phyloP scores from a whole-genome alignment of 2,329 filamentous ascomycete genomes.

The Dactylellina drechsleri region DNA sequence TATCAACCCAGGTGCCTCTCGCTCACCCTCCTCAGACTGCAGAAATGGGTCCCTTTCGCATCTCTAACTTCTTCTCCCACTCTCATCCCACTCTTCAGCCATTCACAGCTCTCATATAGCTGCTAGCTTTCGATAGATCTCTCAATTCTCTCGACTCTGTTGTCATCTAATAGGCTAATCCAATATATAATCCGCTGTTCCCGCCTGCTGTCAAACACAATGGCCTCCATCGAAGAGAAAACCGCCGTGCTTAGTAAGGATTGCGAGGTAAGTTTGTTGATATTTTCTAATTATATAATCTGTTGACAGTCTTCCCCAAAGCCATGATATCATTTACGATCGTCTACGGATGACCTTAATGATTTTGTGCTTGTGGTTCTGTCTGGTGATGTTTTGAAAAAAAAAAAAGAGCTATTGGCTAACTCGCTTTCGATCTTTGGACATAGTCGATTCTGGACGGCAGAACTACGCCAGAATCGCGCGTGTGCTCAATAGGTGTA shows the following conservation, averaged over 20 bases:
- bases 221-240: conserved; percentile 51
- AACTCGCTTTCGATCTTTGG: conserved; percentile 2
- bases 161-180: conserved; percentile 8
- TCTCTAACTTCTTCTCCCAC: conserved; percentile 17
- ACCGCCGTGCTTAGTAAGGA: conserved; percentile 48
- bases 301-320: not conserved
- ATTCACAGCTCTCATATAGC: conserved; percentile 20
- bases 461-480: conserved; percentile 43
- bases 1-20: conserved; percentile 38
- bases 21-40: conserved; percentile 4
- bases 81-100: conserved; percentile 12
- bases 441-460: conserved; percentile 46
- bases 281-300: not conserved
- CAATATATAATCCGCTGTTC: not conserved
- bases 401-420: conserved; percentile 4
- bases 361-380: conserved; percentile 1
- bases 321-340: not conserved
- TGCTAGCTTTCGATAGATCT: not conserved
- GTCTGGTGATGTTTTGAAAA: not conserved
- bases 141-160: not conserved
- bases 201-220: conserved; percentile 13
- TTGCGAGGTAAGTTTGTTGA: conserved; percentile 38
- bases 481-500: conserved; percentile 53
- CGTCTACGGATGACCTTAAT: not conserved
- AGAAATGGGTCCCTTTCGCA: conserved; percentile 32